Evolutionary conservation across 306 rosid genomes (phyloP), one percentile per base, ranked within the genome.

Genomic region (Castanea sativa): DNA sequence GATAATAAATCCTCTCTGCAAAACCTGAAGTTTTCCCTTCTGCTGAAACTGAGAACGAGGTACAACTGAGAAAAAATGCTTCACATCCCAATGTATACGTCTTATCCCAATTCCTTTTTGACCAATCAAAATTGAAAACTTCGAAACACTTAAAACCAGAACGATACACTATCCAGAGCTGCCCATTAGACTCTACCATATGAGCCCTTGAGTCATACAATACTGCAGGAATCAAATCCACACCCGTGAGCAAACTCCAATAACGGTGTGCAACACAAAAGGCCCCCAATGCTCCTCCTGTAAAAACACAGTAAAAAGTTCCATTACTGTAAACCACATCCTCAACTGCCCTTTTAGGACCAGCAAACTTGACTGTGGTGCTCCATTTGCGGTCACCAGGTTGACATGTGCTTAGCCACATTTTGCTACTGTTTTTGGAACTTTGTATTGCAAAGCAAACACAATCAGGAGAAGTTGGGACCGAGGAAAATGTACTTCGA

Each of bases 321-420:
- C 72, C 72, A 9, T 18, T 67, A 33, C 27, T 33, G 72, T 33
- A 67, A 67, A 67, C 72, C 72, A 33, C 72, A n/a, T 67, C 72
- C 52, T 67, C 72, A 32, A 67, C 72, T 19, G 72, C 72, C 72
- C 10, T 67, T 9, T 18, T 18, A 67, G 38, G 19, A 67, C 71
- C 71, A 67, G 10, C 6, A 1, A 25, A 67, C n/a, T 3, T 7
- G 49, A 33, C 5, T 32, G 71, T 67, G 9, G 71, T 67, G 19
- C 25, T 67, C 71, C 71, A 67, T 67, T 67, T 2, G 6, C 14
- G 6, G 52, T 67, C 52, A 10, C 51, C 6, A 8, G 71, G 71
- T 2, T 18, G 71, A 19, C 71, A 67, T 7, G 35, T 35, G 25
- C 49, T 33, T 35, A 67, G 49, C 25, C 2, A 32, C 16, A 67